Conservation (phyloP, 345 rosid genomes). For the Kandelia obovata region DNA sequence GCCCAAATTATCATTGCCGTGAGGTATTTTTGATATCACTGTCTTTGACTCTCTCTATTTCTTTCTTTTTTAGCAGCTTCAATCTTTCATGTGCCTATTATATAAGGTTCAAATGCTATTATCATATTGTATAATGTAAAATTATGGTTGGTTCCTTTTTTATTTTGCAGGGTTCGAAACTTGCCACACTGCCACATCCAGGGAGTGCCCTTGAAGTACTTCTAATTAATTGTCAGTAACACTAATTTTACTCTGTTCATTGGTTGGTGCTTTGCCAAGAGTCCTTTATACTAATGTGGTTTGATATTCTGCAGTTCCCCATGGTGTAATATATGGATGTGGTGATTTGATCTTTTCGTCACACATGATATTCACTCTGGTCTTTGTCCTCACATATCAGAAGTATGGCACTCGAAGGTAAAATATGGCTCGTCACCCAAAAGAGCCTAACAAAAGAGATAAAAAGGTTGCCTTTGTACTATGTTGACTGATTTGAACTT, state of each 20-base stretch:
- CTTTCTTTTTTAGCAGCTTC: no score
- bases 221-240: slow-evolving; percentile 64
- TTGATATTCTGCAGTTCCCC: slow-evolving; percentile 71
- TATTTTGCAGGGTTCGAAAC: slow-evolving; percentile 70
- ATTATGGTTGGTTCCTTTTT: slow-evolving; percentile 3
- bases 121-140: no score
- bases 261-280: slow-evolving; percentile 15
- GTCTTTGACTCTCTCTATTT: no score
- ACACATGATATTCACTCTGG: slow-evolving; percentile 94
- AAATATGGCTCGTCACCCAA: slow-evolving; percentile 2
- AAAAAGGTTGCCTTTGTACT: neutral
- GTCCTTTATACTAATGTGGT: slow-evolving; percentile 25
- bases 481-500: neutral
- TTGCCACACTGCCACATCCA: slow-evolving; percentile 83
- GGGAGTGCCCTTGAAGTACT: slow-evolving; percentile 61
- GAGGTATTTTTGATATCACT: slow-evolving; percentile 47
- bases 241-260: slow-evolving; percentile 1
- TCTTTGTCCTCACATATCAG: slow-evolving; percentile 90
- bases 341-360: slow-evolving; percentile 99
- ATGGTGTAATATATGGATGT: slow-evolving; percentile 84
- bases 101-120: no score
- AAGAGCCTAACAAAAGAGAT: no score
- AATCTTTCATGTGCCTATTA: no score
- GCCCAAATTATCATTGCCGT: slow-evolving; percentile 95
- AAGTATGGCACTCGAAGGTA: slow-evolving; percentile 94